phyloP scores from a whole-genome alignment of 352 stramenopile genomes.

The Pythium brachiatum region DNA sequence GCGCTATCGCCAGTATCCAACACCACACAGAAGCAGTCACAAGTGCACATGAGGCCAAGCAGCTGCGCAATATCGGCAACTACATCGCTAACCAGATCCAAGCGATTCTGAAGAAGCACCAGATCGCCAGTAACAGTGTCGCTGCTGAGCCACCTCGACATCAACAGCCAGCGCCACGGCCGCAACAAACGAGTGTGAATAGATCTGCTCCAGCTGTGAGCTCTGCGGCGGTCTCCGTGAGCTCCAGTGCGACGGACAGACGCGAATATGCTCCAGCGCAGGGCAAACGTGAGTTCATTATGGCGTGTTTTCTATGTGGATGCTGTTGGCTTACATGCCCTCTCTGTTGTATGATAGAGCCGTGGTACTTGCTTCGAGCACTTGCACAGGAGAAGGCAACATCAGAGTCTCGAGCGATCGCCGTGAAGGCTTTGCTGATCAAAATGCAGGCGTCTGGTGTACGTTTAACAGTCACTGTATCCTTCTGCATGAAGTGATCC shows the following conservation, averaged over 20 bases:
- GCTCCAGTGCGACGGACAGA: not conserved
- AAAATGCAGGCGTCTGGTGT: conserved; percentile 56
- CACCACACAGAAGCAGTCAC: conserved; percentile 39
- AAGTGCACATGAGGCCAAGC: conserved; percentile 56
- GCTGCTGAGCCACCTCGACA: not conserved
- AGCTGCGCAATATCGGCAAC: conserved; percentile 74
- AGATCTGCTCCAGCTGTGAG: not conserved
- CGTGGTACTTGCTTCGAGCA: conserved; percentile 69
- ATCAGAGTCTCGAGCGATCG: conserved; percentile 33
- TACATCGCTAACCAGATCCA: conserved; percentile 87
- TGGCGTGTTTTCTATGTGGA: not conserved
- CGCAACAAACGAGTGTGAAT: not conserved
- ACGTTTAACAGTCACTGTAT: conserved; percentile 2
- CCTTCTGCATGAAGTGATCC: not conserved
- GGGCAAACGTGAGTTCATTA: conserved; percentile 47
- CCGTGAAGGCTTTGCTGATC: conserved; percentile 38
- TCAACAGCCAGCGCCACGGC: not conserved
- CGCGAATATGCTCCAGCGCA: conserved; percentile 52
- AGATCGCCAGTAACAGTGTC: not conserved
- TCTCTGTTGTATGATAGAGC: conserved; percentile 38
- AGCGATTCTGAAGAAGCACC: conserved; percentile 56
- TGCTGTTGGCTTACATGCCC: not conserved
- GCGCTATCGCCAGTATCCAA: conserved; percentile 72
- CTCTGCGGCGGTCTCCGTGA: not conserved
- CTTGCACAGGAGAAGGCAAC: conserved; percentile 42